Conservation (phyloP, 176 grass and related monocot species). For the Aegilops sharonensis region DNA sequence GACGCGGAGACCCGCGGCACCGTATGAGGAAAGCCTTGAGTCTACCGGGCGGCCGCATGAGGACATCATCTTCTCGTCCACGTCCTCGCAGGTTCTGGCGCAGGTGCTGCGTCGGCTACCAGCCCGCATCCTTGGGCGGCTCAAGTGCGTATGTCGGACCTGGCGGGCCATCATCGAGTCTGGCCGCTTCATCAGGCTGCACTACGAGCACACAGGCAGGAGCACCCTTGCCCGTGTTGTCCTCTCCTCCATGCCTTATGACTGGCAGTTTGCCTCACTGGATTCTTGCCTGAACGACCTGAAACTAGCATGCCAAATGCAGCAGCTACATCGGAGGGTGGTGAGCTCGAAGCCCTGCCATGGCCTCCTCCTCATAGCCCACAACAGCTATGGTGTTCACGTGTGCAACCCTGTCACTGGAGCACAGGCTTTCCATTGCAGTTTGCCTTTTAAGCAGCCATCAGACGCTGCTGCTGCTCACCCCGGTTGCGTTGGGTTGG, state of each 20-base stretch:
- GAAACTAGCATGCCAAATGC: neutral
- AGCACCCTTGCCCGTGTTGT: neutral
- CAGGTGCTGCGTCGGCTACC: neutral
- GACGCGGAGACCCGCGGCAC: neutral
- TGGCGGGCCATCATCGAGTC: neutral
- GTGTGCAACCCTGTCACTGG: neutral
- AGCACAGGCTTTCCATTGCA: neutral
- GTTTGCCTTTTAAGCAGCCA: neutral
- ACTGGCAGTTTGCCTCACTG: neutral
- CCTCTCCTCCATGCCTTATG: neutral
- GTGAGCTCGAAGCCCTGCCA: neutral
- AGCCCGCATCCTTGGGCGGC: neutral
- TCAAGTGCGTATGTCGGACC: neutral
- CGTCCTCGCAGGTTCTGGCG: neutral
- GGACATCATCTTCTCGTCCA: slow-evolving; percentile 1
- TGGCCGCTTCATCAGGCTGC: neutral
- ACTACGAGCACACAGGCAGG: neutral
- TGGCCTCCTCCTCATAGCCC: neutral
- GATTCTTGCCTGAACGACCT: neutral
- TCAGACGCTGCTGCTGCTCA: neutral
- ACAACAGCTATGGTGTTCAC: neutral
- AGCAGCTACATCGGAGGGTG: neutral
- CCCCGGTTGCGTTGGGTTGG: neutral
- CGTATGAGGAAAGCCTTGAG: neutral
- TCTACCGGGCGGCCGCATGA: neutral